Percentiles rank a stretch among this genome's conserved stretches.
These are phyloP conservation scores for Wickerhamiella hasegawae DNA, from an alignment of 805 yeast genomes.

Conservation along the genomic window DNA sequence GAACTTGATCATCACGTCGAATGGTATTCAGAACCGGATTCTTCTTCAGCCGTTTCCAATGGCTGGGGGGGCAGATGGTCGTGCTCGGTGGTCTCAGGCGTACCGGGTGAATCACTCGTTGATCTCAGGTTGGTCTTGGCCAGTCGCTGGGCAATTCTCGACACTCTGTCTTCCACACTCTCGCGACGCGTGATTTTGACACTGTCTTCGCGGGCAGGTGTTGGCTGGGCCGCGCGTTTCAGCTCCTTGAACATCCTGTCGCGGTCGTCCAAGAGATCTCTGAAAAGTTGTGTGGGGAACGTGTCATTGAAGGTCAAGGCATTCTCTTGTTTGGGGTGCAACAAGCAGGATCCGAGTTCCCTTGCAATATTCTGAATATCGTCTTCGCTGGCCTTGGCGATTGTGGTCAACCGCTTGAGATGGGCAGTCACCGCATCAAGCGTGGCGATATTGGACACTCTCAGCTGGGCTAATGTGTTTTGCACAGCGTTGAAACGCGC, in stretches of 20 bases:
- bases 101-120: too few relatives aligned
- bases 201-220: neutral
- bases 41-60: neutral
- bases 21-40: too few relatives aligned
- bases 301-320: constrained; percentile 38
- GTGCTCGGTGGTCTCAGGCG: too few relatives aligned
- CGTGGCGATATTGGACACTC: constrained; percentile 60
- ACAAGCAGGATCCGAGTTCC: constrained; percentile 48
- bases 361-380: constrained; percentile 32
- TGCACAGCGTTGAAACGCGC: constrained; percentile 46
- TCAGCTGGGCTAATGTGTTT: constrained; percentile 48
- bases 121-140: neutral
- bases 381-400: constrained; percentile 25
- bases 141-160: constrained; percentile 4
- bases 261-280: constrained; percentile 45
- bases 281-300: constrained; percentile 40
- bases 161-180: constrained; percentile 5
- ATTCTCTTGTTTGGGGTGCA: constrained; percentile 35
- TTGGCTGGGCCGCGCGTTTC: constrained; percentile 20
- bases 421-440: constrained; percentile 69
- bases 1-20: too few relatives aligned
- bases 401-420: constrained; percentile 43
- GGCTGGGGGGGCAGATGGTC: too few relatives aligned
- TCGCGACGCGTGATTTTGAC: constrained; percentile 2
- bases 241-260: constrained; percentile 51